Conservation (phyloP, 192 early-diverging fungal genomes). For the Podila epigama region DNA sequence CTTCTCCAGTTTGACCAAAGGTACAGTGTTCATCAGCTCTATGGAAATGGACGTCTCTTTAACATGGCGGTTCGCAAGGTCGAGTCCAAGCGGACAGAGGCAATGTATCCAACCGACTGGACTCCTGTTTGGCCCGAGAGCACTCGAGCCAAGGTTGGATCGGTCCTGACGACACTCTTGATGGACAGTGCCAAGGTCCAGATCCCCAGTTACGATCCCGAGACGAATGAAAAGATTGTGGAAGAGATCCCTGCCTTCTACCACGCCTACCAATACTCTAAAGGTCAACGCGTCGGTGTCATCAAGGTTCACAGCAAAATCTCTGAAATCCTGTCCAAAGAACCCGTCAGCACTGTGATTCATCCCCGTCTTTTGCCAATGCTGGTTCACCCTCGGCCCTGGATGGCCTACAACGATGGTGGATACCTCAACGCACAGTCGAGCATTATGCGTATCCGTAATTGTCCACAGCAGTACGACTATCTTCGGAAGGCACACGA, state of each 20-base stretch:
- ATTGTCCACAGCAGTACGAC: conserved; percentile 72
- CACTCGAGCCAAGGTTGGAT: conserved; percentile 65
- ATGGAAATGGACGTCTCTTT: conserved; percentile 80
- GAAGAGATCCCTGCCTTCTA: conserved; percentile 82
- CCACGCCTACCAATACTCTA: conserved; percentile 68
- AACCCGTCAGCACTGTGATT: conserved; percentile 64
- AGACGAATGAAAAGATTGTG: conserved; percentile 59
- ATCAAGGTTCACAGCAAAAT: conserved; percentile 74
- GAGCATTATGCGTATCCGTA: conserved; percentile 79
- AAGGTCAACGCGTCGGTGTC: conserved; percentile 76
- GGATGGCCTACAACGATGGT: conserved; percentile 85
- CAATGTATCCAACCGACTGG: conserved; percentile 64
- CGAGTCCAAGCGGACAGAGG: conserved; percentile 63
- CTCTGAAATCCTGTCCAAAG: conserved; percentile 69
- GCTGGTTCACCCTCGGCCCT: conserved; percentile 90
- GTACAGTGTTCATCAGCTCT: conserved; percentile 70
- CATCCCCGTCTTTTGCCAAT: conserved; percentile 89
- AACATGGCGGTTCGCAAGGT: conserved; percentile 80
- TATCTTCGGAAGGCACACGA: conserved; percentile 85
- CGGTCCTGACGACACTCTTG: conserved; percentile 63
- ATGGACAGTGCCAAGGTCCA: conserved; percentile 77
- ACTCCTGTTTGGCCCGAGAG: conserved; percentile 71
- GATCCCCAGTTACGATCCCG: conserved; percentile 63
- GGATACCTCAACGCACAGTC: conserved; percentile 82
- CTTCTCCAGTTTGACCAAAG: conserved; percentile 41